A percentile compares a stretch with the other conserved stretches of the same genome.
Conservation (phyloP, 108 stramenopile species). For the Stephanodiscus minutulus region DNA sequence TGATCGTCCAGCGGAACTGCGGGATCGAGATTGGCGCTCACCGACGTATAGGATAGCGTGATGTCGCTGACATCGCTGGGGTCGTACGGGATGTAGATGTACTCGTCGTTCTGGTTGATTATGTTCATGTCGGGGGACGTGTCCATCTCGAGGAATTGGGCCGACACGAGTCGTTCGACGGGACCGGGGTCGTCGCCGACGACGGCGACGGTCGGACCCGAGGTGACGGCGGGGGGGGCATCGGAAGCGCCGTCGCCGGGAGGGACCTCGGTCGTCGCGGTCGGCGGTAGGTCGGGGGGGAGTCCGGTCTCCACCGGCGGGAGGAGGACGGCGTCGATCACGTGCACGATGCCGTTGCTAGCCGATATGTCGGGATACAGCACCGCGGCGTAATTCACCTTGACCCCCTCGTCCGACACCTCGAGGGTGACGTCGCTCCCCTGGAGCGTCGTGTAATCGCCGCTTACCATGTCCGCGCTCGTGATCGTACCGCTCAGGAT, state of each 20-base stretch:
- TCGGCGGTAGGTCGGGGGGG: too few relatives aligned
- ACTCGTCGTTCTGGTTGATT: constrained; percentile 50
- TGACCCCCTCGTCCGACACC: neutral
- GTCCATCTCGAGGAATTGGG: constrained; percentile 51
- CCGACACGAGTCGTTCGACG: constrained; percentile 31
- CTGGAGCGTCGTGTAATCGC: constrained; percentile 8
- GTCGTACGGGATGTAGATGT: constrained; percentile 12
- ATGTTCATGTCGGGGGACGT: constrained; percentile 43
- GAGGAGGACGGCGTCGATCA: constrained; percentile 39
- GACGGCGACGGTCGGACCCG: neutral
- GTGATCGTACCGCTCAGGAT: constrained; percentile 25
- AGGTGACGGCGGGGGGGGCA: neutral
- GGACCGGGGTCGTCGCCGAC: neutral
- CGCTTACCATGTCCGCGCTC: neutral
- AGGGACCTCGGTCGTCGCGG: too few relatives aligned
- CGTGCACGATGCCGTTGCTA: constrained; percentile 51
- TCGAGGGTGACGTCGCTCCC: constrained; percentile 7
- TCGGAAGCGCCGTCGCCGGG: too few relatives aligned
- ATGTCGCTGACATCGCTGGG: neutral
- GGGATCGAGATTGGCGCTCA: constrained; percentile 39
- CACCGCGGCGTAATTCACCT: constrained; percentile 19
- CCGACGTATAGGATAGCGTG: constrained; percentile 29
- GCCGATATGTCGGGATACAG: constrained; percentile 33
- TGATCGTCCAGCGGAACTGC: constrained; percentile 30
- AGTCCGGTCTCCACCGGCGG: constrained; percentile 9